Evolutionary conservation across 192 early-diverging fungal species (phyloP), one percentile per base, ranked within the genome.

Genomic region (Mortierella antarctica): DNA sequence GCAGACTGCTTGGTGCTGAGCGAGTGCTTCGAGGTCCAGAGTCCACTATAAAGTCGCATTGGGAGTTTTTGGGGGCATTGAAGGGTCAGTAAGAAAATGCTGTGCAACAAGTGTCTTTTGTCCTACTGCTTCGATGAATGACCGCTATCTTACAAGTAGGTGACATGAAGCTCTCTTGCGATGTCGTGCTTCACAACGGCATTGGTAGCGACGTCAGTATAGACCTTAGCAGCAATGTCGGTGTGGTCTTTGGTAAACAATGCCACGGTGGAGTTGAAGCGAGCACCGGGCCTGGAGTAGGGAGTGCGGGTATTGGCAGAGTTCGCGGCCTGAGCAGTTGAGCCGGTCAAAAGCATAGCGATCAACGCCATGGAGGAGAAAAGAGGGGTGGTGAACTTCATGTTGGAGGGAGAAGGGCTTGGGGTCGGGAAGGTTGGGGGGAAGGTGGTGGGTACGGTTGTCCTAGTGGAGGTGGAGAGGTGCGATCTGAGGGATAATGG

Each of bases 211-310:
- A 59, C 57, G 42, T 59, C 57, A 5, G 57, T 31, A 41, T 42
- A 59, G 57, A 41, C 57, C 57, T 59, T 59, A 41, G 42, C 31
- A 4, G 42, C 57, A 42, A 59, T 59, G 5, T 42, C 40, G 42
- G 57, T 42, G 57, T 59, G 57, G 39, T 59, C 57, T 31, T 59
- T 59, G 57, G 42, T 41, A 42, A 59, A 41, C 11, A 59, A 8
- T 31, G 39, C 57, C 23, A 59, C 1, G 15, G 57, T 59, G 5
- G 15, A 31, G 15, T 59, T 41, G 42, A 40, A 59, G 57, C 39
- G 39, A 8, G 57, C 57, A 8, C 57, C 57, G 40, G 57, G 57
- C 39, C 42, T 59, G 40, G 31, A 10, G 40, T 13, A 39, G 56
- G n/a, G n/a, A n/a, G n/a, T n/a, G n/a, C n/a, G n/a, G n/a, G n/a